phyloP scores from a whole-genome alignment of 2,329 filamentous ascomycete species.

The Penicillium sp. region DNA sequence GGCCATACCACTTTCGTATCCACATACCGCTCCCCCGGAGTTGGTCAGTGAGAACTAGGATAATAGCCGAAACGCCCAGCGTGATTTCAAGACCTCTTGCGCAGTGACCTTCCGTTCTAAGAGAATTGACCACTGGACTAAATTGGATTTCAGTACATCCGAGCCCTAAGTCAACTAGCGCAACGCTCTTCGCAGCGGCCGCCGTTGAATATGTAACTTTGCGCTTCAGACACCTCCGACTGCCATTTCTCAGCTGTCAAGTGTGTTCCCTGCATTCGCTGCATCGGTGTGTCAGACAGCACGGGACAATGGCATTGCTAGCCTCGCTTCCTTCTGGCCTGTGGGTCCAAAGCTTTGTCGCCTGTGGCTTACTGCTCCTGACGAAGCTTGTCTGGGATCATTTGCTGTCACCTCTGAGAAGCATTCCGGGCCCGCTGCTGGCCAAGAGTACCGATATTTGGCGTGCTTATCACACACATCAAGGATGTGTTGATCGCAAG shows the following conservation, averaged over 20 bases:
- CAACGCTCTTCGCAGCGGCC: background rate
- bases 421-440: conserved; percentile 15
- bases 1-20: background rate
- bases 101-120: background rate
- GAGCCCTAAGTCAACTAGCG: background rate
- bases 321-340: conserved; percentile 1
- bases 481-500: conserved; percentile 15
- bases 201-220: background rate
- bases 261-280: background rate
- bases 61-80: background rate
- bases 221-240: background rate
- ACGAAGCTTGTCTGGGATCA: conserved; percentile 11
- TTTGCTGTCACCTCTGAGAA: conserved; percentile 10
- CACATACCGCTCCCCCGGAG: conserved; percentile 11
- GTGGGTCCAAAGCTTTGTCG: conserved; percentile 8
- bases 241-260: background rate
- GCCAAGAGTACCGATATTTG: conserved; percentile 18
- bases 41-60: background rate
- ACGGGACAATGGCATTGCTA: conserved; percentile 3
- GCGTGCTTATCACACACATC: conserved; percentile 12
- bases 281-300: background rate
- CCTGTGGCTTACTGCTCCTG: conserved; percentile 9
- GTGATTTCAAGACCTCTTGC: background rate
- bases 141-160: background rate
- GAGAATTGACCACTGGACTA: background rate